A percentile compares a stretch with the other conserved stretches of the same genome.
phyloP scores from a whole-genome alignment of 2,329 filamentous ascomycete species.

The Alternaria ventricosa region DNA sequence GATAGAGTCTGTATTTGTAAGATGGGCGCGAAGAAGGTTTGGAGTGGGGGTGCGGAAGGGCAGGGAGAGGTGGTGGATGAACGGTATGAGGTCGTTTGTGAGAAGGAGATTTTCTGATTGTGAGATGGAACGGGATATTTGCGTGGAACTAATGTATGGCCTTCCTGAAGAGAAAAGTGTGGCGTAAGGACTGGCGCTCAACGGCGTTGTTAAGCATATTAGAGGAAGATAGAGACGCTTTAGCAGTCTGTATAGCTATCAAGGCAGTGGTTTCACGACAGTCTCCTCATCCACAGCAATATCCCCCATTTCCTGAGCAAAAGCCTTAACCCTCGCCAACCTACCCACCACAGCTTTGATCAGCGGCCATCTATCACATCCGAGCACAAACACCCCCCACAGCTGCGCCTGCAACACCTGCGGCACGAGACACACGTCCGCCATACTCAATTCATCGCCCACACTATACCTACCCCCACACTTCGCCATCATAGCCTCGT shows the following conservation, averaged over 20 bases:
- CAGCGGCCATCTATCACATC: conserved; percentile 51
- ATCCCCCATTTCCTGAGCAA: conserved; percentile 35
- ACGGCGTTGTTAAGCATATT: not conserved
- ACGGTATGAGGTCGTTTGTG: conserved; percentile 59
- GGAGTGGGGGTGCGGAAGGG: conserved; percentile 45
- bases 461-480: conserved; percentile 61
- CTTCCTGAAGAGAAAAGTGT: too few relatives aligned
- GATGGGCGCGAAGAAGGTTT: conserved; percentile 80
- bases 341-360: conserved; percentile 55
- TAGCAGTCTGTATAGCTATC: not conserved
- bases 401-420: conserved; percentile 65
- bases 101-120: conserved; percentile 24
- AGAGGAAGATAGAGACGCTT: not conserved
- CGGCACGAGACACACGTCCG: conserved; percentile 65
- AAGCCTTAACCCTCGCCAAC: conserved; percentile 58
- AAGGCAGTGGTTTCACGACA: not conserved
- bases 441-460: conserved; percentile 63
- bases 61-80: conserved; percentile 58
- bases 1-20: conserved; percentile 78
- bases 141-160: not conserved
- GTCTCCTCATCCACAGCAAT: not conserved
- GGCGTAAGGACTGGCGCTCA: not conserved
- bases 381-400: conserved; percentile 59
- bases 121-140: not conserved
- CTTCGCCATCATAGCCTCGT: conserved; percentile 55